Conservation (phyloP, 768 basidiomycete genomes). For the Tremella mesenterica region DNA sequence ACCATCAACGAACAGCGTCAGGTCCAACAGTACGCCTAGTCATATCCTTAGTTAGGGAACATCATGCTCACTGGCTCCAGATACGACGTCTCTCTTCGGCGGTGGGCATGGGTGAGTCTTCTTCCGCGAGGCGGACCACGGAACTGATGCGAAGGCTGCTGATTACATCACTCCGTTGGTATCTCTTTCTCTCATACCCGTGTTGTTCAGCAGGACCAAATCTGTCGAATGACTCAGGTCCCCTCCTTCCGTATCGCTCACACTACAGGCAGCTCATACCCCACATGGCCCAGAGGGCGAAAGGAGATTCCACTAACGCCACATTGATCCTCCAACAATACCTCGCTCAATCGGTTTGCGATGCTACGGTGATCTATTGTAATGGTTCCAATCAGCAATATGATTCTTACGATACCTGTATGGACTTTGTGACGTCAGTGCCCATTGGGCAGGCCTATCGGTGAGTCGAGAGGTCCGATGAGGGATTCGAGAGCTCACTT, state of each 20-base stretch:
- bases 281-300: conserved; percentile 15
- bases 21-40: neutral
- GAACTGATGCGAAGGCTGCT: neutral
- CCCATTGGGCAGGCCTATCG: conserved; percentile 10
- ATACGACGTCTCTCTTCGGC: neutral
- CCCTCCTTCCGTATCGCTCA: no score
- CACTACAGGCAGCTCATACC: conserved; percentile 21
- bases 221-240: no score
- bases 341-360: conserved; percentile 12
- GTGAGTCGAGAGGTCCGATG: no score
- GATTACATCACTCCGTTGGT: no score
- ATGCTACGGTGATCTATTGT: conserved; percentile 11
- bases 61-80: no score
- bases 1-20: neutral
- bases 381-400: conserved; percentile 16
- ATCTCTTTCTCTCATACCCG: no score
- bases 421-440: neutral
- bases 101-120: neutral
- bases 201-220: no score
- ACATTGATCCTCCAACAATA: conserved; percentile 18
- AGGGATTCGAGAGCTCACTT: neutral
- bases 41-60: no score
- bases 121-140: neutral
- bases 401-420: conserved; percentile 13
- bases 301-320: conserved; percentile 5